Percentiles rank a stretch among this genome's conserved stretches.
phyloP scores from a whole-genome alignment of 1,139 yeast genomes.

The Magnusiomyces ingens region DNA sequence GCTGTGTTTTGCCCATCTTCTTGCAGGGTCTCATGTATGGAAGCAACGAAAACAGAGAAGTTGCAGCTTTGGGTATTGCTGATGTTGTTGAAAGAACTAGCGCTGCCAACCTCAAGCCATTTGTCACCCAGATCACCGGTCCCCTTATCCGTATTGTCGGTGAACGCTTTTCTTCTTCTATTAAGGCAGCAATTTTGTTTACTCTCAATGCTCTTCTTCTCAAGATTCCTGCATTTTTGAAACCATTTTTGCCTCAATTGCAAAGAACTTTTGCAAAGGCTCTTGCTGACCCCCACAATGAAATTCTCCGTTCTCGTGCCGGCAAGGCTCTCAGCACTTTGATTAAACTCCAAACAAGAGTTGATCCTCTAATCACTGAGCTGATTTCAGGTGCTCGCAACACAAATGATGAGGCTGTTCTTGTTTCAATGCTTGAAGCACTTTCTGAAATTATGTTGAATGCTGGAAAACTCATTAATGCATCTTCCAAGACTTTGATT shows the following conservation, averaged over 20 bases:
- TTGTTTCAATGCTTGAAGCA: conserved; percentile 80
- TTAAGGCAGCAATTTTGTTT: conserved; percentile 82
- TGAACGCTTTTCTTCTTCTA: conserved; percentile 83
- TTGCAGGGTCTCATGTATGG: conserved; percentile 96
- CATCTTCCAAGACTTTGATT: conserved; percentile 60
- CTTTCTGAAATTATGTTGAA: conserved; percentile 73
- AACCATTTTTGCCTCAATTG: conserved; percentile 95
- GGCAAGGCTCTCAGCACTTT: conserved; percentile 84
- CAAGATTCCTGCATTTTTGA: conserved; percentile 83
- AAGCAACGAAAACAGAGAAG: conserved; percentile 71
- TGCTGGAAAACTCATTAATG: conserved; percentile 74
- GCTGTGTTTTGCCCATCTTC: conserved; percentile 82
- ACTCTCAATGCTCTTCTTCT: conserved; percentile 73
- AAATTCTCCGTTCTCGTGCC: conserved; percentile 72
- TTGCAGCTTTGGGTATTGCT: conserved; percentile 83
- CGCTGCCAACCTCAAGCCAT: conserved; percentile 69
- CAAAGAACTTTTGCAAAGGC: conserved; percentile 96
- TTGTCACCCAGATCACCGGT: conserved; percentile 91
- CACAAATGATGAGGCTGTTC: conserved; percentile 57
- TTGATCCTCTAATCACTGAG: conserved; percentile 86
- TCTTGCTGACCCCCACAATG: conserved; percentile 67
- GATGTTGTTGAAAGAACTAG: conserved; percentile 84
- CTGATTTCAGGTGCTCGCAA: conserved; percentile 64
- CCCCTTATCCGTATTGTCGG: conserved; percentile 98
- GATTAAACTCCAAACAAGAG: conserved; percentile 85